A percentile compares a stretch with the other conserved stretches of the same genome.
These are phyloP conservation scores for Hypsizygus marmoreus DNA, from an alignment of 768 basidiomycete genomes.

Conservation along the genomic window DNA sequence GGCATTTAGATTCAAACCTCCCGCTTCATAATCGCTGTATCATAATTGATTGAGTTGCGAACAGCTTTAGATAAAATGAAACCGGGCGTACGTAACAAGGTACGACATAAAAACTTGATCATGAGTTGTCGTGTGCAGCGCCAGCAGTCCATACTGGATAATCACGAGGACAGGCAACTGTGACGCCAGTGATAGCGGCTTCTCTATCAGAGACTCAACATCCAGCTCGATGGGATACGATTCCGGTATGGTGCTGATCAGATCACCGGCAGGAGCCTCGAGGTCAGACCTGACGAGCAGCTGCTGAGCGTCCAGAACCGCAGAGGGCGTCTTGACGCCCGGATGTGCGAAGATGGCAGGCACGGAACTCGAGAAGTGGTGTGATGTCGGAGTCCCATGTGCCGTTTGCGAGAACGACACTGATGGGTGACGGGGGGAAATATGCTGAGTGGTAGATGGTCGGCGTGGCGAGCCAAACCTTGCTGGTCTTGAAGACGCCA, in stretches of 20 bases:
- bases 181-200: conserved; percentile 65
- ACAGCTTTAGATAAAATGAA: background rate
- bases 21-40: conserved; percentile 73
- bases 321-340: conserved; percentile 78
- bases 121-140: conserved; percentile 86
- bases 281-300: conserved; percentile 48
- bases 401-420: conserved; percentile 34
- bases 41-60: conserved; percentile 10
- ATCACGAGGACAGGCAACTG: conserved; percentile 86
- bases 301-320: conserved; percentile 73
- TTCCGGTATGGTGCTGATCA: conserved; percentile 57
- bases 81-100: conserved; percentile 72
- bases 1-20: conserved; percentile 90
- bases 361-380: conserved; percentile 57
- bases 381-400: conserved; percentile 41
- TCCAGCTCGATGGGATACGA: conserved; percentile 36
- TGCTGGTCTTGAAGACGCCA: conserved; percentile 27
- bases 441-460: conserved; percentile 30
- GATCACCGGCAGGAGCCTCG: conserved; percentile 32
- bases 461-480: conserved; percentile 31
- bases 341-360: conserved; percentile 85
- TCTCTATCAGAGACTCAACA: conserved; percentile 47
- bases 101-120: conserved; percentile 93
- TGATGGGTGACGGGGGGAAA: conserved; percentile 32
- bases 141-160: conserved; percentile 86